A percentile compares a stretch with the other conserved stretches of the same genome.
These are phyloP conservation scores for Phytophthora aleatoria DNA, from an alignment of 352 stramenopile species.

Conservation along the genomic window DNA sequence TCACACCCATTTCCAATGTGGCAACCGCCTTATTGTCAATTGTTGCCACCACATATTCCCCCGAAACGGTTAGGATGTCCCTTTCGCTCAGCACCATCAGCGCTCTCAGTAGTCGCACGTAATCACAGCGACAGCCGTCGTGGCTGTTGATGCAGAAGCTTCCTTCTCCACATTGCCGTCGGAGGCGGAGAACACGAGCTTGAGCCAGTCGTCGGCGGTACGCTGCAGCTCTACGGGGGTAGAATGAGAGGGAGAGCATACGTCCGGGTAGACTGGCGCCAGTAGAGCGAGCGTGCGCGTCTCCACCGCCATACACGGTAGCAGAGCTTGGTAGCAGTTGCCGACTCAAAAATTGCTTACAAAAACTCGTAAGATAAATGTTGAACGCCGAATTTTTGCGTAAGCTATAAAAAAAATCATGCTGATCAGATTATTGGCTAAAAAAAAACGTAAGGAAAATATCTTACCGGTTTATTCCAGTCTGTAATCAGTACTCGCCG, in stretches of 20 bases:
- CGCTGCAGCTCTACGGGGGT: constrained; percentile 30
- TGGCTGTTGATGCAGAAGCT: constrained; percentile 46
- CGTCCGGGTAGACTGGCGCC: constrained; percentile 32
- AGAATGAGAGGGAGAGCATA: neutral
- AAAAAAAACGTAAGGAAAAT: too few relatives aligned
- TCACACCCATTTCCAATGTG: constrained; percentile 50
- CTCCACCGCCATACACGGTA: constrained; percentile 2
- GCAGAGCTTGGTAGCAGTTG: too few relatives aligned
- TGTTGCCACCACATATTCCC: constrained; percentile 10
- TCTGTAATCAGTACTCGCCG: constrained; percentile 42
- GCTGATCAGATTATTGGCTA: too few relatives aligned
- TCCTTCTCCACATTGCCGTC: constrained; percentile 31
- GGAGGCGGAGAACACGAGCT: constrained; percentile 38
- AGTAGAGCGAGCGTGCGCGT: constrained; percentile 29
- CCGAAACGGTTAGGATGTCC: constrained; percentile 32
- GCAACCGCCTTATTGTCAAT: constrained; percentile 26
- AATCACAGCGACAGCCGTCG: constrained; percentile 47
- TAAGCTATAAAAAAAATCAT: too few relatives aligned
- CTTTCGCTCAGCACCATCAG: constrained; percentile 50
- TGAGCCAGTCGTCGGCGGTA: constrained; percentile 34
- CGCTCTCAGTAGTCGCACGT: constrained; percentile 41
- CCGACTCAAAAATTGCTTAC: neutral
- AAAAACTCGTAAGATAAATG: neutral
- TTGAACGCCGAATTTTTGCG: neutral
- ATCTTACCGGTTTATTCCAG: neutral